A percentile compares a stretch with the other conserved stretches of the same genome.
phyloP scores from a whole-genome alignment of 2,329 filamentous ascomycete species.

The Thelonectria rubi region DNA sequence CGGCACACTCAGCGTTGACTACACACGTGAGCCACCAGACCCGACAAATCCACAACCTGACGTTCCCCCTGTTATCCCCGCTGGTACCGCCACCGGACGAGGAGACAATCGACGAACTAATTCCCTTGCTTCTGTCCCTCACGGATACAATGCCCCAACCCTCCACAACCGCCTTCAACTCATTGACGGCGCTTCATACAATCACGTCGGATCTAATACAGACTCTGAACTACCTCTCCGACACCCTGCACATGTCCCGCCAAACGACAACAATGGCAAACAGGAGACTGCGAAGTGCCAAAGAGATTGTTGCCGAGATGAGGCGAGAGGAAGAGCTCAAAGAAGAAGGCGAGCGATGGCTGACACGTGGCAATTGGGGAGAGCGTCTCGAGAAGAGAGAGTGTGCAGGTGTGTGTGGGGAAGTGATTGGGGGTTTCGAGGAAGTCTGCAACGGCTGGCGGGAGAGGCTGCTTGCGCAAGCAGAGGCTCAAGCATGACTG shows the following conservation, averaged over 20 bases:
- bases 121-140: conserved; percentile 72
- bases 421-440: conserved; percentile 93
- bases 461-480: conserved; percentile 74
- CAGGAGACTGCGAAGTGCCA: conserved; percentile 80
- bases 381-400: conserved; percentile 78
- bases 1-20: conserved; percentile 77
- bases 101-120: conserved; percentile 73
- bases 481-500: conserved; percentile 56
- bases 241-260: conserved; percentile 92
- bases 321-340: conserved; percentile 81
- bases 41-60: conserved; percentile 76
- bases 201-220: conserved; percentile 78
- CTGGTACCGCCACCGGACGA: conserved; percentile 69
- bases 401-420: conserved; percentile 83
- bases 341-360: conserved; percentile 84
- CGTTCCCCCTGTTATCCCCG: conserved; percentile 75
- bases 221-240: conserved; percentile 85
- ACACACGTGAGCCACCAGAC: conserved; percentile 80
- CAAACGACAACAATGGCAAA: conserved; percentile 86
- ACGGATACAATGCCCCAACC: conserved; percentile 73
- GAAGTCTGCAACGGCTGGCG: conserved; percentile 88
- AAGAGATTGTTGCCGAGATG: conserved; percentile 87
- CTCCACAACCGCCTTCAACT: conserved; percentile 69
- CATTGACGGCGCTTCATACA: conserved; percentile 73
- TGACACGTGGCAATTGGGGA: conserved; percentile 85